A percentile compares a stretch with the other conserved stretches of the same genome.
phyloP scores from a whole-genome alignment of 108 stramenopile genomes.

The Aureococcus anophagefferens region DNA sequence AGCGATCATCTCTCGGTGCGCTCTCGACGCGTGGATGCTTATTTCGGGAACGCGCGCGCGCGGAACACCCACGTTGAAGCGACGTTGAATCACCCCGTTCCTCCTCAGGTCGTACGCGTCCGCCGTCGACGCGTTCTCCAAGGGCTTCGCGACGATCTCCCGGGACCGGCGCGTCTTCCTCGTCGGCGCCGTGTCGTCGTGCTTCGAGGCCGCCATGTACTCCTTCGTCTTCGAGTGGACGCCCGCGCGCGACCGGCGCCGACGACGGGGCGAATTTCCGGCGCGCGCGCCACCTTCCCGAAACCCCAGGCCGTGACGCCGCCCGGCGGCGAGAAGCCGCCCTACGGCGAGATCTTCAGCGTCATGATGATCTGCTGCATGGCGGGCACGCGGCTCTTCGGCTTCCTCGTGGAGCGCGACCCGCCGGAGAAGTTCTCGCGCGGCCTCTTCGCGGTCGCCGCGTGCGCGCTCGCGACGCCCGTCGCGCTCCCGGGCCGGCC shows the following conservation, averaged over 20 bases:
- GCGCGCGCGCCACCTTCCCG: background rate
- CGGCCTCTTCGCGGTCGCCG: slow-evolving; percentile 51
- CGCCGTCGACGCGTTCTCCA: slow-evolving; percentile 29
- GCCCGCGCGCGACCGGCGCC: slow-evolving; percentile 70
- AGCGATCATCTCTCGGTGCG: too few relatives aligned
- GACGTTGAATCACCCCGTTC: too few relatives aligned
- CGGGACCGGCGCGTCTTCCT: slow-evolving; percentile 60
- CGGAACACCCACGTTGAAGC: too few relatives aligned
- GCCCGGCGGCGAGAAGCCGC: background rate
- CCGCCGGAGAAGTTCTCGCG: slow-evolving; percentile 27
- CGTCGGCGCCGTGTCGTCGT: slow-evolving; percentile 55
- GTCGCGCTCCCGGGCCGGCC: slow-evolving; percentile 39
- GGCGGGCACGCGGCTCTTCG: slow-evolving; percentile 74
- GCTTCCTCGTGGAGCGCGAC: slow-evolving; percentile 49
- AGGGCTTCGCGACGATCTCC: slow-evolving; percentile 49
- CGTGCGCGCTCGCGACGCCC: slow-evolving; percentile 51
- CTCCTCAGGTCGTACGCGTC: too few relatives aligned
- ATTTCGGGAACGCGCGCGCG: too few relatives aligned
- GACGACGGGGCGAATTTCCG: too few relatives aligned
- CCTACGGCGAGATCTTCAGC: slow-evolving; percentile 71
- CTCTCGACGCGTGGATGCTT: too few relatives aligned
- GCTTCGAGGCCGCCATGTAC: slow-evolving; percentile 83
- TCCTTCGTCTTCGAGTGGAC: slow-evolving; percentile 97
- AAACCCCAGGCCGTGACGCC: background rate
- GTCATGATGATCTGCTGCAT: slow-evolving; percentile 91